A percentile compares a stretch with the other conserved stretches of the same genome.
These are phyloP conservation scores for Colletotrichum musicola DNA, from an alignment of 2,329 filamentous ascomycete genomes.

Conservation along the genomic window DNA sequence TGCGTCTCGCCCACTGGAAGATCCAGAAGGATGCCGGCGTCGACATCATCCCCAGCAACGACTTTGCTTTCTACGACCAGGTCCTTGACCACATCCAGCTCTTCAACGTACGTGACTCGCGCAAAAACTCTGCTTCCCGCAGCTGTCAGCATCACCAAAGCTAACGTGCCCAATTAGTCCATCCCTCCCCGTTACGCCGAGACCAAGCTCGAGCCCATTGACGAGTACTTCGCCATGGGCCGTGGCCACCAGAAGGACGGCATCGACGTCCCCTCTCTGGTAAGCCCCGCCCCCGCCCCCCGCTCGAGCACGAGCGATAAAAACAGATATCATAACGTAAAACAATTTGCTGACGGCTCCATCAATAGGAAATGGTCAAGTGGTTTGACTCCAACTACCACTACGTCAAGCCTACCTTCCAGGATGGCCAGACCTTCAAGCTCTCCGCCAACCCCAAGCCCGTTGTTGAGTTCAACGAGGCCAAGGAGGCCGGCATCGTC, in stretches of 20 bases:
- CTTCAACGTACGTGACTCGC: slow-evolving; percentile 80
- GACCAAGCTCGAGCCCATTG: slow-evolving; percentile 86
- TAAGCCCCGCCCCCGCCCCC: slow-evolving; percentile 37
- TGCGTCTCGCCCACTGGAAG: slow-evolving; percentile 98
- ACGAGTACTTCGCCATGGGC: slow-evolving; percentile 99
- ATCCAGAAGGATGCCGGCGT: slow-evolving; percentile 99
- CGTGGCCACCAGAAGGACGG: slow-evolving; percentile 96
- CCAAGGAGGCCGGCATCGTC: slow-evolving; percentile 93
- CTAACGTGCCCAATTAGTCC: slow-evolving; percentile 66
- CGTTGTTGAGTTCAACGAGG: slow-evolving; percentile 93
- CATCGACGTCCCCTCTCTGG: slow-evolving; percentile 89
- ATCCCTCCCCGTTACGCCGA: slow-evolving; percentile 94
- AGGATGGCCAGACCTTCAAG: slow-evolving; percentile 97
- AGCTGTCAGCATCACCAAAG: not conserved
- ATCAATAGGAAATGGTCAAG: slow-evolving; percentile 90
- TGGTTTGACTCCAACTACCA: slow-evolving; percentile 99
- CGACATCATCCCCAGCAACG: slow-evolving; percentile 98
- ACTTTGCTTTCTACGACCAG: slow-evolving; percentile 99
- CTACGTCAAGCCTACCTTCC: slow-evolving; percentile 99
- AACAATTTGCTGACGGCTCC: slow-evolving; percentile 24
- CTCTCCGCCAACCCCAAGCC: slow-evolving; percentile 91
- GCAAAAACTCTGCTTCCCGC: not conserved
- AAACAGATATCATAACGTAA: slow-evolving; percentile 42
- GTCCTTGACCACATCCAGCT: slow-evolving; percentile 98
- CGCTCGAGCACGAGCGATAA: slow-evolving; percentile 51